Conservation (phyloP, 2,329 filamentous ascomycete genomes). For the Teratosphaeria gauchensis region DNA sequence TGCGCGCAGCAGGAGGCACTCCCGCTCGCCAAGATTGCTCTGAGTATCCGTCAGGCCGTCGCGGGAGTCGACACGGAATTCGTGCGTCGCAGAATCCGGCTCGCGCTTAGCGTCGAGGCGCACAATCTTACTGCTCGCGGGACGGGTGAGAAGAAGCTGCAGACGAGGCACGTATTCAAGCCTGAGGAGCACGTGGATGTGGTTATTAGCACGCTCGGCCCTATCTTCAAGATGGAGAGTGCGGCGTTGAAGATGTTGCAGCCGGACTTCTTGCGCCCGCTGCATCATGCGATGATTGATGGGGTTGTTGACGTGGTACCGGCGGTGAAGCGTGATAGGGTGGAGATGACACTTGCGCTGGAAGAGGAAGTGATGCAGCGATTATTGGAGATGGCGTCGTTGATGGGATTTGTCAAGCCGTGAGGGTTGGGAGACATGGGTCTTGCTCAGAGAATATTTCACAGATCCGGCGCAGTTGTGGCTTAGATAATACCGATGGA, state of each 20-base stretch:
- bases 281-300: not conserved
- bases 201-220: not conserved
- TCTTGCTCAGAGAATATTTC: not conserved
- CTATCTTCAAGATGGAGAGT: not conserved
- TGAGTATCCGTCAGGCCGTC: not conserved
- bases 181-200: not conserved
- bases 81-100: not conserved
- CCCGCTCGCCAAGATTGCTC: not conserved
- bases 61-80: not conserved
- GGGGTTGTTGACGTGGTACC: not conserved
- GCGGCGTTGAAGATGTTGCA: not conserved
- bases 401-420: not conserved
- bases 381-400: not conserved
- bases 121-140: not conserved
- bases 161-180: not conserved
- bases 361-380: not conserved
- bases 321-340: not conserved
- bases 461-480: not conserved
- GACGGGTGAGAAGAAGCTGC: not conserved
- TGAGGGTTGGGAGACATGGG: not conserved
- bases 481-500: not conserved
- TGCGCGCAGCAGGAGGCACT: not conserved
- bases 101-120: slow-evolving; percentile 1
- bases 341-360: not conserved
- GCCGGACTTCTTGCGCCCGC: not conserved